These are phyloP conservation scores for Megacollybia platyphylla DNA, from an alignment of 1,284 basidiomycete species.

Conservation along the genomic window DNA sequence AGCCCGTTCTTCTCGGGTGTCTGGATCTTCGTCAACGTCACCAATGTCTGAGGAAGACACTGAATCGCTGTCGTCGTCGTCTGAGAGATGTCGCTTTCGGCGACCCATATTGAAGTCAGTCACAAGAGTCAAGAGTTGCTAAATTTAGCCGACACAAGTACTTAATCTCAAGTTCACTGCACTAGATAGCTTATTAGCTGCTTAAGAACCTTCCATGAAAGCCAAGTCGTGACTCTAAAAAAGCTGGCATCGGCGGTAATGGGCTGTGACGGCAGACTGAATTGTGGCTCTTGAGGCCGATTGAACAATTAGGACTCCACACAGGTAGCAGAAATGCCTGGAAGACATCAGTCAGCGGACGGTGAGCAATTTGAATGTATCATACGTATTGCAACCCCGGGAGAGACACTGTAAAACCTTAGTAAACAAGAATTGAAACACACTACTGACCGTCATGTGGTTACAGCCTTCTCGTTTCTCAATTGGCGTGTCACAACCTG, in stretches of 20 bases:
- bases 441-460: constrained; percentile 43
- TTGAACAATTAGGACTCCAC: constrained; percentile 35
- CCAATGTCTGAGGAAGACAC: constrained; percentile 31
- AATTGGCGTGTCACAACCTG: constrained; percentile 46
- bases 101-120: constrained; percentile 51
- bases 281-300: constrained; percentile 32
- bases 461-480: constrained; percentile 49
- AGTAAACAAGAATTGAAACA: background rate
- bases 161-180: too few relatives aligned
- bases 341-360: background rate
- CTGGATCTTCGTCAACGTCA: constrained; percentile 47
- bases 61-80: constrained; percentile 64
- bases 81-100: constrained; percentile 68
- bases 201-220: too few relatives aligned
- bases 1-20: constrained; percentile 63
- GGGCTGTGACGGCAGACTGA: constrained; percentile 22
- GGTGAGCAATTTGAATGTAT: constrained; percentile 1
- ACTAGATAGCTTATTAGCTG: too few relatives aligned
- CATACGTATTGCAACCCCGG: constrained; percentile 46
- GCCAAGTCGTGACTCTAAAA: constrained; percentile 17
- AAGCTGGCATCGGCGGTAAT: constrained; percentile 30
- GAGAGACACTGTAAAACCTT: constrained; percentile 29
- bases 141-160: too few relatives aligned
- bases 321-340: constrained; percentile 51
- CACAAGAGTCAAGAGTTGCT: background rate